A percentile compares a stretch with the other conserved stretches of the same genome.
Conservation (phyloP, 768 basidiomycete genomes). For the Daedalea quercina region DNA sequence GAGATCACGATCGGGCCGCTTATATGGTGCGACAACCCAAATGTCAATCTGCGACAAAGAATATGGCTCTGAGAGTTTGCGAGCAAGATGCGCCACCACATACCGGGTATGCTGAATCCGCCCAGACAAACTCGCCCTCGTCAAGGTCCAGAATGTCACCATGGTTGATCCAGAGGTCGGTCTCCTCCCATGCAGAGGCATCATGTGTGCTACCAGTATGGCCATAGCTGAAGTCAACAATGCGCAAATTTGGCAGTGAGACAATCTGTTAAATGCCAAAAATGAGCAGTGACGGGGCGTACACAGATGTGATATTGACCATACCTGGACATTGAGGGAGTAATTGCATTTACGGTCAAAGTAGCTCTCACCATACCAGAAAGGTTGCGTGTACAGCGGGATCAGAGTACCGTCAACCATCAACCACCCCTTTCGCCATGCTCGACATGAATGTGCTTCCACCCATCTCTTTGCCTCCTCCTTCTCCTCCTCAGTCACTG, state of each 20-base stretch:
- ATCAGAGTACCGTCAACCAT: conserved; percentile 35
- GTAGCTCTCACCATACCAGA: conserved; percentile 30
- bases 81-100: conserved; percentile 1
- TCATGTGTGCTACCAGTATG: conserved; percentile 27
- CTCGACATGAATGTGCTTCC: conserved; percentile 22
- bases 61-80: not conserved
- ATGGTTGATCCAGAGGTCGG: conserved; percentile 16
- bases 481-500: conserved; percentile 28
- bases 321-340: conserved; percentile 23
- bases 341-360: conserved; percentile 34
- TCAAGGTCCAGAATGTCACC: conserved; percentile 13
- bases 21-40: conserved; percentile 23
- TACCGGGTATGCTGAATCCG: conserved; percentile 35
- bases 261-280: conserved; percentile 8
- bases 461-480: conserved; percentile 33
- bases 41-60: conserved; percentile 10
- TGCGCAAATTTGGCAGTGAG: conserved; percentile 28
- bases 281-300: not conserved
- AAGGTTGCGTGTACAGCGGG: conserved; percentile 24
- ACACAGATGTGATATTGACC: not conserved
- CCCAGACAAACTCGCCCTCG: conserved; percentile 30
- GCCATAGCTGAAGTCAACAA: conserved; percentile 28
- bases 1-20: conserved; percentile 19
- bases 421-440: conserved; percentile 31
- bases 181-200: conserved; percentile 24